Percentiles rank a stretch among this genome's conserved stretches.
Conservation (phyloP, 2,329 filamentous ascomycete genomes). For the Fusarium abutilonis region DNA sequence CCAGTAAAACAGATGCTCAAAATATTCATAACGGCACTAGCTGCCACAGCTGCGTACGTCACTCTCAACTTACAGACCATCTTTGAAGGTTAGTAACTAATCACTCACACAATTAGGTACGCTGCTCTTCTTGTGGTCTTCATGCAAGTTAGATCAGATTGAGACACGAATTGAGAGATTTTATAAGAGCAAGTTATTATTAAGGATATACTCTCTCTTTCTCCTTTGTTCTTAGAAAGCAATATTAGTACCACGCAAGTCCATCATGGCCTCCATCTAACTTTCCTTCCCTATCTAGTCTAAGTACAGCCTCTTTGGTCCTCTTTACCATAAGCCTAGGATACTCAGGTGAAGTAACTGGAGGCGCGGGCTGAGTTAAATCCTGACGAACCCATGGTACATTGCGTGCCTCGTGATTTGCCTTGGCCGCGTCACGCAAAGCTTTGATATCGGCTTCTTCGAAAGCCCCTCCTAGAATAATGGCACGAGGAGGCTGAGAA, state of each 20-base stretch:
- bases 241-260: slow-evolving; percentile 26
- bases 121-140: no score
- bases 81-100: no score
- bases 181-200: no score
- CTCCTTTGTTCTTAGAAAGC: no score
- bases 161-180: no score
- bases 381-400: slow-evolving; percentile 30
- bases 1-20: no score
- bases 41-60: no score
- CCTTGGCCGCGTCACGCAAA: slow-evolving; percentile 8
- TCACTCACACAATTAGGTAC: no score
- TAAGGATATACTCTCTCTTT: no score
- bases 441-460: slow-evolving; percentile 16
- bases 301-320: slow-evolving; percentile 24
- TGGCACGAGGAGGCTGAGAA: neutral
- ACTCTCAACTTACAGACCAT: no score
- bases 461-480: slow-evolving; percentile 21
- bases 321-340: slow-evolving; percentile 21
- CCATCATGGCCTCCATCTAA: slow-evolving; percentile 12
- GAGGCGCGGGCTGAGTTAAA: slow-evolving; percentile 6
- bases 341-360: slow-evolving; percentile 25
- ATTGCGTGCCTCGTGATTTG: neutral
- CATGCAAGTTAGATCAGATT: no score
- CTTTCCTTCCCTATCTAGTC: slow-evolving; percentile 10
- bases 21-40: no score